These are phyloP conservation scores for Pterocarpus macrocarpus DNA, from an alignment of 306 rosid species.

Conservation along the genomic window DNA sequence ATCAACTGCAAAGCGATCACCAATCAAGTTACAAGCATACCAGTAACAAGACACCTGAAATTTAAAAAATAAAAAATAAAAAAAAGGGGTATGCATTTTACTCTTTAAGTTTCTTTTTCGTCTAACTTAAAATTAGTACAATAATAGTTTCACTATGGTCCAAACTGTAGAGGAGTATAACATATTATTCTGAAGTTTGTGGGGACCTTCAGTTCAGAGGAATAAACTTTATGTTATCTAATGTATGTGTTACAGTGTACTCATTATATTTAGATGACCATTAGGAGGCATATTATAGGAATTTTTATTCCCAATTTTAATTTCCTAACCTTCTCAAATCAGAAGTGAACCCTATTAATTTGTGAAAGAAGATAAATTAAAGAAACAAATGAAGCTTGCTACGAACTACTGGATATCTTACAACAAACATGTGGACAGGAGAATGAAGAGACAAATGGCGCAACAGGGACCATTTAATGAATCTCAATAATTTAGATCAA, in stretches of 20 bases:
- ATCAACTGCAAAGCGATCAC: too few relatives aligned
- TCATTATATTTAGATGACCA: neutral
- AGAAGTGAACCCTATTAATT: too few relatives aligned
- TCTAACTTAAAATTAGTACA: neutral
- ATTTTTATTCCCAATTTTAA: too few relatives aligned
- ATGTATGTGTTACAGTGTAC: neutral
- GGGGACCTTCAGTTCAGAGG: neutral
- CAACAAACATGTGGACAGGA: slow-evolving; percentile 31
- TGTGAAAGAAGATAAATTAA: too few relatives aligned
- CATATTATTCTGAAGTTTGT: neutral
- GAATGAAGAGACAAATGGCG: slow-evolving; percentile 53
- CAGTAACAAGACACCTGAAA: neutral
- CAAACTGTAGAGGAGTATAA: neutral
- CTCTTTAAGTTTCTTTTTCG: neutral
- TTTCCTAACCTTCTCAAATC: too few relatives aligned
- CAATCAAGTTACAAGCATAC: neutral
- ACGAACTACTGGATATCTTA: slow-evolving; percentile 13
- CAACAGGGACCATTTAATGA: slow-evolving; percentile 46
- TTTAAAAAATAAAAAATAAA: too few relatives aligned
- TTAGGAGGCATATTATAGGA: too few relatives aligned
- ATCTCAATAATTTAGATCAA: slow-evolving; percentile 41
- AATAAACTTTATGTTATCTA: neutral
- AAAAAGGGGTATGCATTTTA: neutral
- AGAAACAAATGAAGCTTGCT: neutral
- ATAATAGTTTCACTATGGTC: neutral